phyloP scores from a whole-genome alignment of 345 rosid genomes.

The Nephelium lappaceum region DNA sequence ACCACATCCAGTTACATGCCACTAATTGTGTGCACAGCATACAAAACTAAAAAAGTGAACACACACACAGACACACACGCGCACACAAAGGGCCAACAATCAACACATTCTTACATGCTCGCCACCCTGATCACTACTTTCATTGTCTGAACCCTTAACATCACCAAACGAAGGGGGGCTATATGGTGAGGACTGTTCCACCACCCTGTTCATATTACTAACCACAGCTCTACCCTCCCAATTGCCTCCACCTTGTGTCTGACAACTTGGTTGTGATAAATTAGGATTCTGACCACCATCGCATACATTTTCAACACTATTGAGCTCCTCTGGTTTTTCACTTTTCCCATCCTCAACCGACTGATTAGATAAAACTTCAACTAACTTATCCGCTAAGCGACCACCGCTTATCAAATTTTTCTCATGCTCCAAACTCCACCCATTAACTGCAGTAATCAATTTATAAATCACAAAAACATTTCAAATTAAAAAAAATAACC shows the following conservation, averaged over 20 bases:
- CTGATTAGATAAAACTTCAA: slow-evolving; percentile 6
- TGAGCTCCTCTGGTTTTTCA: slow-evolving; percentile 27
- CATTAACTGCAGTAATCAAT: slow-evolving; percentile 19
- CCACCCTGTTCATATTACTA: slow-evolving; percentile 25
- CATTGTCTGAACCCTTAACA: slow-evolving; percentile 47
- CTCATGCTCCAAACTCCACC: slow-evolving; percentile 17
- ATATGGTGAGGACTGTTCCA: slow-evolving; percentile 35
- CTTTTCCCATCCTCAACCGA: slow-evolving; percentile 25
- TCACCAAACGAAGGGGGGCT: slow-evolving; percentile 63
- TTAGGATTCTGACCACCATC: slow-evolving; percentile 13
- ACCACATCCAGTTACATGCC: neutral
- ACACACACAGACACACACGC: too few relatives aligned
- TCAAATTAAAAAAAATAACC: neutral
- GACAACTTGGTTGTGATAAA: slow-evolving; percentile 28
- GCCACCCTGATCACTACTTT: slow-evolving; percentile 39
- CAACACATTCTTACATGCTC: slow-evolving; percentile 37
- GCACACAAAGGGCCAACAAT: too few relatives aligned
- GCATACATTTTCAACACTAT: slow-evolving; percentile 20
- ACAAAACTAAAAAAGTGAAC: neutral
- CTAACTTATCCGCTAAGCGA: neutral
- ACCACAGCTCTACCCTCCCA: slow-evolving; percentile 26
- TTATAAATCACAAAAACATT: neutral
- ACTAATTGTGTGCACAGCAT: neutral
- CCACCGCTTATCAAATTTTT: slow-evolving; percentile 24
- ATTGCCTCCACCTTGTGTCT: slow-evolving; percentile 16